phyloP scores from a whole-genome alignment of 768 basidiomycete species.

The Tremella yokohamensis region DNA sequence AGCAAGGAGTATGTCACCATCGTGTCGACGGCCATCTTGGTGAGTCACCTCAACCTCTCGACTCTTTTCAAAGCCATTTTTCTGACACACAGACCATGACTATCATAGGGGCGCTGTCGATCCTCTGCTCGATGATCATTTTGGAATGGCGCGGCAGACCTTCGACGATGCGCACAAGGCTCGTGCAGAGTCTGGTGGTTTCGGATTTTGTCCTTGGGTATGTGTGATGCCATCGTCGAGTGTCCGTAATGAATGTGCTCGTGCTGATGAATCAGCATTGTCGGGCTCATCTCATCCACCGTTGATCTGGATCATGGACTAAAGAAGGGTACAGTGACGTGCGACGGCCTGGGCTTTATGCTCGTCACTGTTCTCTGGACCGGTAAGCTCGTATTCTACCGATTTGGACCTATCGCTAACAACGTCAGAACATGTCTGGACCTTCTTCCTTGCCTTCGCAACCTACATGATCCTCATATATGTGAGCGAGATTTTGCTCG shows the following conservation, averaged over 20 bases:
- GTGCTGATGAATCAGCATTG: slow-evolving; percentile 21
- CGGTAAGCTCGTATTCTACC: slow-evolving; percentile 22
- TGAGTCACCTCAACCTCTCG: background rate
- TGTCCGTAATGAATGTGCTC: background rate
- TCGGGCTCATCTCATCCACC: slow-evolving; percentile 37
- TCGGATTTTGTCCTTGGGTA: slow-evolving; percentile 46
- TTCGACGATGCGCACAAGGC: slow-evolving; percentile 42
- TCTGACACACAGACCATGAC: slow-evolving; percentile 18
- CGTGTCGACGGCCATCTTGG: slow-evolving; percentile 4
- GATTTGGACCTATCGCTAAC: slow-evolving; percentile 1
- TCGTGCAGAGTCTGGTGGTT: slow-evolving; percentile 47
- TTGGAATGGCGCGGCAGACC: slow-evolving; percentile 38
- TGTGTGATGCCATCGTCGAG: slow-evolving; percentile 11
- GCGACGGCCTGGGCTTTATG: slow-evolving; percentile 44
- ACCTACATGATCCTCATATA: slow-evolving; percentile 52
- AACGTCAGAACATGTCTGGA: slow-evolving; percentile 50
- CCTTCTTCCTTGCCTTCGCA: slow-evolving; percentile 45
- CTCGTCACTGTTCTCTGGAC: slow-evolving; percentile 42
- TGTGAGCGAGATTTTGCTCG: slow-evolving; percentile 23
- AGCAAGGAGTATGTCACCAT: slow-evolving; percentile 1
- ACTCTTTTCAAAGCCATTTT: background rate
- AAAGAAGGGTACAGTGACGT: slow-evolving; percentile 26
- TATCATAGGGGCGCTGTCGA: slow-evolving; percentile 40
- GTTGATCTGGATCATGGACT: slow-evolving; percentile 22
- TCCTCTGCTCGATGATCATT: slow-evolving; percentile 38